Evolutionary conservation across 2,329 filamentous ascomycete species (phyloP), one percentile per base, ranked within the genome.

Genomic region (Phyllosticta citriasiana): DNA sequence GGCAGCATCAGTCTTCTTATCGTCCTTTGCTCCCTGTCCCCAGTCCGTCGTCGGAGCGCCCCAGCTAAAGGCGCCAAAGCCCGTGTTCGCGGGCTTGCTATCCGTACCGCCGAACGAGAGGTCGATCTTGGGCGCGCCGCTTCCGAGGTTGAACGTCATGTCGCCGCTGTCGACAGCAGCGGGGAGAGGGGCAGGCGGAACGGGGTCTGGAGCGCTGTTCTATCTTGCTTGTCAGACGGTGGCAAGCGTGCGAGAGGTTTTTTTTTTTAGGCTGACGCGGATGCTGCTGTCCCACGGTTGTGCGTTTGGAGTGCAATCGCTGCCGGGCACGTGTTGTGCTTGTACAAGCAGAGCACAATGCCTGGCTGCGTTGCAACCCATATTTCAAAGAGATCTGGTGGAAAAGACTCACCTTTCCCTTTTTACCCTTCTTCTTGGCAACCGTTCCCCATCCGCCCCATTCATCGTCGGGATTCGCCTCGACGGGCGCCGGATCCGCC

Each of bases 371-470:
- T 47, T 47, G 12, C 40, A 47, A 30, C 27, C 19, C 19, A 22
- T 22, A 22, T 22, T 40, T 40, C 33, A 40, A 40, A 9, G 10
- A 40, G 9, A 40, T 12, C 3, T 14, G 33, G 33, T 12, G n/a
- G n/a, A 47, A 63, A 10, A 64, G 60, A 53, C 72, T 67, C 71
- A 84, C 81, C 73, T 81, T 83, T 64, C 72, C 74, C 65, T 82
- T 83, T 54, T 66, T 78, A 65, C 76, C 77, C 70, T 83, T 83
- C 70, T 76, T 78, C 63, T 60, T 63, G 19, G 74, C 75, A 4
- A 72, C 69, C 7, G 77, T 67, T 9, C 74, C 71, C 67, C 82
- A 82, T 16, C 73, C 74, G 33, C 72, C 78, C 79, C 80, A 86
- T 1, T 73, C 71, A 12, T 71, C 60, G 9, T 62, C 67, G 22